Base-by-base conservation (phyloP, 805 yeast species). In the Schwanniomyces pseudopolymorphus region DNA sequence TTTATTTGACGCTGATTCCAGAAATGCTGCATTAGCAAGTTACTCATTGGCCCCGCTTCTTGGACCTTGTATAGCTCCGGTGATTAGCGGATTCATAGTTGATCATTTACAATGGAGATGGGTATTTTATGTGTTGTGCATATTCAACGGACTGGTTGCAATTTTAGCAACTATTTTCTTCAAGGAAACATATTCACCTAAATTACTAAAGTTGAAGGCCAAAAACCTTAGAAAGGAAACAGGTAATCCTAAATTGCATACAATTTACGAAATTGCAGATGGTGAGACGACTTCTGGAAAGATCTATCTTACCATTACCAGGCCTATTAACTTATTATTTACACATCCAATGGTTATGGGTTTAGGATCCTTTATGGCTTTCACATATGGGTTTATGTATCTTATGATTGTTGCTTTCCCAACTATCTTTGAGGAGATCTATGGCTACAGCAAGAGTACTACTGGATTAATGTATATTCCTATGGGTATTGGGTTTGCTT, bases 351-450 rank as follows among this genome's bases (percentile, higher is more conserved):
- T 70, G 68, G 58, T 70, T 11, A 52, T 67, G 31, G 74, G 74
- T 0, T 58, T 70, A 44, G 74, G 75, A 1, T 60, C 72, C 11
- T 70, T 67, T 50, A 66, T 70, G 72, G 74, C 74, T 2, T 66
- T 70, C 52, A 62, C 65, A 9, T 70, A 70, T 47, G 74, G 73
- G n/a, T 68, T 70, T 47, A 60, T 70, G 66, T 70, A 70, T 51
- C 52, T 70, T 47, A 67, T 70, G 73, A 61, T 70, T 39, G 68
- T 68, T 8, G 64, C 74, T 2, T 70, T 68, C 49, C 75, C 74
- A 2, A 46, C 56, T 8, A 64, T 70, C 1, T 70, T 57, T 46
- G 46, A 55, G 14, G 54, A 58, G 1, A 52, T 54, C 5, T 70
- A 70, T 47, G 72, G 72, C 1, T 69, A 65, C 47, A 48, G 53